Evolutionary conservation across 163 green algal species (phyloP).

Genomic region (Chlamydomonas reinhardtii): DNA sequence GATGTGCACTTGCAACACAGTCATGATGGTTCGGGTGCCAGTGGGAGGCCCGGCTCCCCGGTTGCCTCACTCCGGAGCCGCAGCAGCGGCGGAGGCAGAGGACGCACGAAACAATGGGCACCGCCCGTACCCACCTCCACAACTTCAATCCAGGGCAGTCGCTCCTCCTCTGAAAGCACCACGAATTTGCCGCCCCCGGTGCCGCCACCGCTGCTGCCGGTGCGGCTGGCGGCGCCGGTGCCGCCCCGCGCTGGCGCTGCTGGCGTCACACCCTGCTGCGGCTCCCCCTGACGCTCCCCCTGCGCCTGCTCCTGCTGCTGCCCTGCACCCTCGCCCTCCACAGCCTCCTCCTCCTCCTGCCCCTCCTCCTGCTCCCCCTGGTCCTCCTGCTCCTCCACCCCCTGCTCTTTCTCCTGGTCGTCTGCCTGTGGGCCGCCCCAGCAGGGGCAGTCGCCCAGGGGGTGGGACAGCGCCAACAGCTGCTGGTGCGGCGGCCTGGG

Average conservation of each 20-base stretch:
- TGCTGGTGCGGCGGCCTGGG: slow-evolving; percentile 11
- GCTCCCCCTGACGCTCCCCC: background rate
- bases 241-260: background rate
- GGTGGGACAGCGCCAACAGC: slow-evolving; percentile 7
- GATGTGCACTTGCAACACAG: no score
- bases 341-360: background rate
- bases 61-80: no score
- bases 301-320: no score
- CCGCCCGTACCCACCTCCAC: background rate
- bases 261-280: no score
- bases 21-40: no score
- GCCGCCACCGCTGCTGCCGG: background rate
- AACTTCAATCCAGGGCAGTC: slow-evolving; percentile 19
- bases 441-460: background rate
- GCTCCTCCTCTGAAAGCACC: slow-evolving; percentile 23
- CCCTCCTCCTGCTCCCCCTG: background rate
- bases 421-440: background rate
- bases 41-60: no score
- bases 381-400: background rate
- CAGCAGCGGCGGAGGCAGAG: no score
- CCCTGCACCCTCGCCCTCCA: background rate
- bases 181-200: background rate
- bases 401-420: background rate
- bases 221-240: background rate
- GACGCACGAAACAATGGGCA: no score